Percentiles rank a stretch among this genome's conserved stretches.
These are phyloP conservation scores for Chaetomiaceae sp. DNA, from an alignment of 2,329 filamentous ascomycete genomes.

Conservation along the genomic window DNA sequence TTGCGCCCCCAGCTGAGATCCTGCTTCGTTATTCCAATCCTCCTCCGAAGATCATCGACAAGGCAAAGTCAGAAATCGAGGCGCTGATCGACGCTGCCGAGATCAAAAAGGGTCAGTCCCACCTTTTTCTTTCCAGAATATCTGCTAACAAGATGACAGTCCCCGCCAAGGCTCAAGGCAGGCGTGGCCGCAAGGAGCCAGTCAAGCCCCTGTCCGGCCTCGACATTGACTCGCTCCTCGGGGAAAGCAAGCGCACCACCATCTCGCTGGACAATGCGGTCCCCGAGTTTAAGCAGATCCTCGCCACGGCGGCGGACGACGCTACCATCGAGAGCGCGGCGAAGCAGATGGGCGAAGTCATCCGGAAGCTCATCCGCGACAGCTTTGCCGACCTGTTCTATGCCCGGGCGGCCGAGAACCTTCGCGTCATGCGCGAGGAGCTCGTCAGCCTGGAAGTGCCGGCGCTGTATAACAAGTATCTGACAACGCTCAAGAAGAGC, in stretches of 20 bases:
- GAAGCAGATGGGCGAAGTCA: constrained; percentile 68
- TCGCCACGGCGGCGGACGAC: constrained; percentile 57
- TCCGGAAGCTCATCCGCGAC: constrained; percentile 62
- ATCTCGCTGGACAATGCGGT: constrained; percentile 68
- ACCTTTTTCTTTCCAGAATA: too few relatives aligned
- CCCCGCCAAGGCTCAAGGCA: constrained; percentile 71
- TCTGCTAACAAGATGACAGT: constrained; percentile 46
- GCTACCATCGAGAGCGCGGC: constrained; percentile 61
- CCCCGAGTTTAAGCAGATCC: constrained; percentile 81
- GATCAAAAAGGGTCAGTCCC: constrained; percentile 76
- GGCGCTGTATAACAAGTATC: constrained; percentile 68
- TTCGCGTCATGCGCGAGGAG: constrained; percentile 74
- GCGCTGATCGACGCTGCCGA: constrained; percentile 64
- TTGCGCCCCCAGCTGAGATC: constrained; percentile 58
- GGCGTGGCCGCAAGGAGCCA: constrained; percentile 59
- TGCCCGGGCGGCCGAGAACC: constrained; percentile 65
- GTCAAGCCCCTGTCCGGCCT: constrained; percentile 86
- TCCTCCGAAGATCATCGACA: constrained; percentile 59
- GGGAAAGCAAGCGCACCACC: constrained; percentile 40
- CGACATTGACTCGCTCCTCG: constrained; percentile 77
- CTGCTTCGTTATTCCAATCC: constrained; percentile 70
- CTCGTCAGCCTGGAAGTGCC: constrained; percentile 72
- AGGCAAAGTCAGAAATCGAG: constrained; percentile 54
- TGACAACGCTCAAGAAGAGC: constrained; percentile 66
- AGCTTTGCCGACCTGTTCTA: constrained; percentile 76